A percentile compares a stretch with the other conserved stretches of the same genome.
Evolutionary conservation across 768 basidiomycete species (phyloP).

Genomic region (Lentinula aciculospora): DNA sequence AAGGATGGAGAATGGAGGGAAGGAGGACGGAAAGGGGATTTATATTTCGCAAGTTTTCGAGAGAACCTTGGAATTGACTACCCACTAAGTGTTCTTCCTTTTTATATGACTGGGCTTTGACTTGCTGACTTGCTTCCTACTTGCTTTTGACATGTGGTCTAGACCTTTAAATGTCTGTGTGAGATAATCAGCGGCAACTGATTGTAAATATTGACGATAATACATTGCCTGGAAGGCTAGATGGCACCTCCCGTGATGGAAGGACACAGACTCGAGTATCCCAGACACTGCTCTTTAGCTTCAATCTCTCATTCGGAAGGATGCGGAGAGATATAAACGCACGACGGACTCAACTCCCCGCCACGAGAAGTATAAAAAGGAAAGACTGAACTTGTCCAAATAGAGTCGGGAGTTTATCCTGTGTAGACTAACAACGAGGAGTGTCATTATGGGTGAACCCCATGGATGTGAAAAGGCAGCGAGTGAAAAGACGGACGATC

Average conservation of each 20-base stretch:
- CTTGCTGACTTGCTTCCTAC: not conserved
- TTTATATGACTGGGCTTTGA: not conserved
- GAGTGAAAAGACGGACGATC: not conserved
- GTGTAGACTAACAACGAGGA: not conserved
- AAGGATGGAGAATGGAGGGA: not conserved
- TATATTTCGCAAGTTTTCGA: not conserved
- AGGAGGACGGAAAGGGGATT: not conserved
- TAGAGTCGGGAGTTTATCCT: not conserved
- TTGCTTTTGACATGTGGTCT: not conserved
- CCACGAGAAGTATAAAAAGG: too few species aligned
- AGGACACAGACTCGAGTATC: not conserved
- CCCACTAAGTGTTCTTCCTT: not conserved
- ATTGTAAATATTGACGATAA: not conserved
- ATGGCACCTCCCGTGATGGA: not conserved
- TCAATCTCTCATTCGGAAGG: not conserved
- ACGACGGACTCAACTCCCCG: slow-evolving; percentile 1
- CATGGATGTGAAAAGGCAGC: not conserved
- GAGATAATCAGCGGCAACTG: not conserved
- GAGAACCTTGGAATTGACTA: not conserved
- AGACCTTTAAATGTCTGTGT: not conserved
- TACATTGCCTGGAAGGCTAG: not conserved
- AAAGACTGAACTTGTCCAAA: too few species aligned
- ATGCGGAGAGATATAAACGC: not conserved
- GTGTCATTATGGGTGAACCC: too few species aligned
- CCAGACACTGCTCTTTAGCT: not conserved